Percentiles rank a stretch among this genome's conserved stretches.
These are phyloP conservation scores for Coleophoma eucalyptorum DNA, from an alignment of 2,329 filamentous ascomycete species.

Conservation along the genomic window DNA sequence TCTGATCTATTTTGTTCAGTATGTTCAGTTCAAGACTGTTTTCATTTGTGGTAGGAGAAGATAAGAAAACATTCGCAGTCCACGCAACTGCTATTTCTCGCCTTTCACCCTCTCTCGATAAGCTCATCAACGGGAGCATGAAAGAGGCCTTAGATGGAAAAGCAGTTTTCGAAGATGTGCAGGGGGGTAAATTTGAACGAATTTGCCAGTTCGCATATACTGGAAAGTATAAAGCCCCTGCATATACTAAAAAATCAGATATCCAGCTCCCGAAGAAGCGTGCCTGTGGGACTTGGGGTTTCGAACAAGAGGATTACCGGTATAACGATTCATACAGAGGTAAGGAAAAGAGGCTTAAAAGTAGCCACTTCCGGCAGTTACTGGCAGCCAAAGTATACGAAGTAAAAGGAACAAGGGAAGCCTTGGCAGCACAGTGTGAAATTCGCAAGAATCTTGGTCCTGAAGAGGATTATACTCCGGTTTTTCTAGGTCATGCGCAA, in stretches of 20 bases:
- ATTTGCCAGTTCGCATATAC: slow-evolving; percentile 17
- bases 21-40: slow-evolving; percentile 12
- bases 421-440: slow-evolving; percentile 7
- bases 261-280: slow-evolving; percentile 3
- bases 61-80: slow-evolving; percentile 7
- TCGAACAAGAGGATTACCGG: not conserved
- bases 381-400: slow-evolving; percentile 5
- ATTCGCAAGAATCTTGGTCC: slow-evolving; percentile 12
- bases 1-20: not conserved
- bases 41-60: slow-evolving; percentile 12
- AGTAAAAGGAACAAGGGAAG: slow-evolving; percentile 5
- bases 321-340: not conserved
- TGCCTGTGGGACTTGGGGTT: not conserved
- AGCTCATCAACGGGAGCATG: slow-evolving; percentile 14
- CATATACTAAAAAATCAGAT: slow-evolving; percentile 10
- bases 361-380: slow-evolving; percentile 7
- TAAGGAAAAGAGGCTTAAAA: slow-evolving; percentile 2
- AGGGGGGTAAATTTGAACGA: slow-evolving; percentile 13
- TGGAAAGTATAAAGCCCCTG: slow-evolving; percentile 12
- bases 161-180: slow-evolving; percentile 13
- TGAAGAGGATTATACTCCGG: slow-evolving; percentile 11
- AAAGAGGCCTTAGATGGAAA: slow-evolving; percentile 12
- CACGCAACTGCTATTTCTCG: slow-evolving; percentile 14
- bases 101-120: slow-evolving; percentile 13
- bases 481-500: slow-evolving; percentile 14